Percentiles rank a stretch among this genome's conserved stretches.
Conservation (phyloP, 2,329 filamentous ascomycete species). For the Chaetomiaceae sp. region DNA sequence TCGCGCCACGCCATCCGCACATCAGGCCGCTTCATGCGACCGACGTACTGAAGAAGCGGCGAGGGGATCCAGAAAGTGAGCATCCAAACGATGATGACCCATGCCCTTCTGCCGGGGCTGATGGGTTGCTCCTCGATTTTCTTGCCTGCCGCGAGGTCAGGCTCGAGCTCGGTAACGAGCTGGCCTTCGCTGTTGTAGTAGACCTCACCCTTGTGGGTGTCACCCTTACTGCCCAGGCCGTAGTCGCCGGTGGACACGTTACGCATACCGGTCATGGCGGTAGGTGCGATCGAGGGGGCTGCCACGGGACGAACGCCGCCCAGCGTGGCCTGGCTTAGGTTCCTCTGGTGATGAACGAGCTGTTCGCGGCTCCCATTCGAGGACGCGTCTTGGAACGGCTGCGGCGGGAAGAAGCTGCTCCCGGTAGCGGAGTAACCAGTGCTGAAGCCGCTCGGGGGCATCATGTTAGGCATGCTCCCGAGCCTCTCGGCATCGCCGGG, state of each 20-base stretch:
- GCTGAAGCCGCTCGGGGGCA: conserved; percentile 57
- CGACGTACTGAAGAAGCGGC: conserved; percentile 70
- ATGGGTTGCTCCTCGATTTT: conserved; percentile 67
- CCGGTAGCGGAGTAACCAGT: conserved; percentile 64
- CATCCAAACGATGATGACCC: conserved; percentile 79
- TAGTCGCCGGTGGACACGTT: conserved; percentile 71
- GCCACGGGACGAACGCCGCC: conserved; percentile 37
- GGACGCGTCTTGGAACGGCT: conserved; percentile 54
- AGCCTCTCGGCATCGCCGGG: conserved; percentile 47
- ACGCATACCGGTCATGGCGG: conserved; percentile 43
- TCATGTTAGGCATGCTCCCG: conserved; percentile 32
- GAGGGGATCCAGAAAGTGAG: conserved; percentile 95
- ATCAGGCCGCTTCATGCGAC: conserved; percentile 95
- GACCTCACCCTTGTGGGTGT: conserved; percentile 66
- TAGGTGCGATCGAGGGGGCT: conserved; percentile 57
- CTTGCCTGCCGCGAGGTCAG: conserved; percentile 72
- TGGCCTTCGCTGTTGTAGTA: conserved; percentile 71
- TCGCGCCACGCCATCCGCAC: conserved; percentile 97
- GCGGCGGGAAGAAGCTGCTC: conserved; percentile 66
- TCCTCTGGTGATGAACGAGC: conserved; percentile 58
- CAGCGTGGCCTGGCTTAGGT: conserved; percentile 50
- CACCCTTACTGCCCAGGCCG: conserved; percentile 81
- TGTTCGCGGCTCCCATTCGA: conserved; percentile 69
- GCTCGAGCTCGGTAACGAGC: conserved; percentile 66
- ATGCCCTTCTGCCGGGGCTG: conserved; percentile 62